Base-by-base conservation (phyloP, 352 stramenopile genomes). In the Phytophthora nicotianae region DNA sequence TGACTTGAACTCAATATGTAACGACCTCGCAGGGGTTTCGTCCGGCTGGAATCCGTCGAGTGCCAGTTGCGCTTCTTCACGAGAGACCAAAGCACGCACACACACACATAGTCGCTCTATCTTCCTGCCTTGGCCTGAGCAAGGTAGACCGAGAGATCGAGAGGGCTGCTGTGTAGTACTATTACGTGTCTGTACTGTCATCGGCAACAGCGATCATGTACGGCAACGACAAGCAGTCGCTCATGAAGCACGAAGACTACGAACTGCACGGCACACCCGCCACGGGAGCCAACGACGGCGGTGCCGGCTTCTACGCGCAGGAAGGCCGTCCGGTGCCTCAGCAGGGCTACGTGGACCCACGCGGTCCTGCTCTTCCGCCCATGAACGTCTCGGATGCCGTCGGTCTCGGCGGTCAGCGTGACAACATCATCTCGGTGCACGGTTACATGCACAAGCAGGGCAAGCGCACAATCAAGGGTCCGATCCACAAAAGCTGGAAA, bases 401-500 rank as follows among this genome's bases (percentile, higher is more conserved):
- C 14, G 83, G 75, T 8, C 35, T 83, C 37, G 62, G 70, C 68
- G 65, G 66, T 48, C 65, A 84, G 40, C 78, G 82, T 27, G 81
- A 90, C 74, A 95, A 95, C 71, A 88, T 95, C 70, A 95, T 95
- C 58, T 90, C 84, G 41, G 85, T 95, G 40, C 87, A 95, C 63
- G 87, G 87, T 50, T 95, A 93, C 75, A 81, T 95, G 78, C 85
- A 95, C 87, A 95, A 95, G 70, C 87, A 95, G 64, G 87, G 84
- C 61, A 95, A 93, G 72, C 87, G 87, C 42, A 84, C 81, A 4
- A 90, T 95, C 62, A 95, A 93, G 71, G 87, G 87, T 1, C 87
- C 87, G 19, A 88, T 95, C 58, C 84, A 93, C 75, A 95, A 95
- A 71, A 87, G 71, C 32, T 95, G 87, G 87, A 92, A 92, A 59